A percentile compares a stretch with the other conserved stretches of the same genome.
Evolutionary conservation across 2,329 filamentous ascomycete species (phyloP).

Genomic region (Xylaria hypoxylon): DNA sequence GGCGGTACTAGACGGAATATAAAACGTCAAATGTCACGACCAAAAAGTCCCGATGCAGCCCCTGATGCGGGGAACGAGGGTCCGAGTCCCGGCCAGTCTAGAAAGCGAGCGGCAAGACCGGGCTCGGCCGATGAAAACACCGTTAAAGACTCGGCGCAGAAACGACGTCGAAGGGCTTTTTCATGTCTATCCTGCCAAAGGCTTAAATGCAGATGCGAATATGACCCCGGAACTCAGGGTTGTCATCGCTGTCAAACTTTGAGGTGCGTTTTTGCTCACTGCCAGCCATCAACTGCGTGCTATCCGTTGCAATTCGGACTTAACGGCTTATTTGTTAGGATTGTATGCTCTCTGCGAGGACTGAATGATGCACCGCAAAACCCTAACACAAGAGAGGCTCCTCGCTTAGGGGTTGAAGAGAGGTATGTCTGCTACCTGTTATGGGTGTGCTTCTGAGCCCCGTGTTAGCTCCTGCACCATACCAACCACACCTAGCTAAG

Average conservation of each 20-base stretch:
- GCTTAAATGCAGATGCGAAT: slow-evolving; percentile 49
- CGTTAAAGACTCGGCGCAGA: slow-evolving; percentile 35
- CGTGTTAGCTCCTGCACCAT: not conserved
- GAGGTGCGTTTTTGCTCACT: slow-evolving; percentile 41
- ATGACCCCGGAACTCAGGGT: slow-evolving; percentile 45
- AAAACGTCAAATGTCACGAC: slow-evolving; percentile 8
- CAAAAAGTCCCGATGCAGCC: slow-evolving; percentile 10
- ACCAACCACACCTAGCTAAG: not conserved
- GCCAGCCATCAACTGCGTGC: not conserved
- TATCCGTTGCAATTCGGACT: slow-evolving; percentile 10
- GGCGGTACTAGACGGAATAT: slow-evolving; percentile 4
- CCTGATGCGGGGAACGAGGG: slow-evolving; percentile 21
- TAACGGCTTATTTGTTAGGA: slow-evolving; percentile 36
- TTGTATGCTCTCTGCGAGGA: slow-evolving; percentile 46
- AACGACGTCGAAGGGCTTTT: slow-evolving; percentile 48
- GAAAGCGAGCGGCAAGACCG: slow-evolving; percentile 37
- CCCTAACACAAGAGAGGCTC: not conserved
- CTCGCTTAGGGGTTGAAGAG: slow-evolving; percentile 42
- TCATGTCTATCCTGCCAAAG: slow-evolving; percentile 49
- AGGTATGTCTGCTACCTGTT: slow-evolving; percentile 39
- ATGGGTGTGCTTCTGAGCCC: not conserved
- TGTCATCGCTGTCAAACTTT: slow-evolving; percentile 49
- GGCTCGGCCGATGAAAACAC: slow-evolving; percentile 28
- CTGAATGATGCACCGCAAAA: slow-evolving; percentile 34
- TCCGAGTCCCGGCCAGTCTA: slow-evolving; percentile 20